Evolutionary conservation across 768 basidiomycete species (phyloP).

Genomic region (Suillus subluteus): DNA sequence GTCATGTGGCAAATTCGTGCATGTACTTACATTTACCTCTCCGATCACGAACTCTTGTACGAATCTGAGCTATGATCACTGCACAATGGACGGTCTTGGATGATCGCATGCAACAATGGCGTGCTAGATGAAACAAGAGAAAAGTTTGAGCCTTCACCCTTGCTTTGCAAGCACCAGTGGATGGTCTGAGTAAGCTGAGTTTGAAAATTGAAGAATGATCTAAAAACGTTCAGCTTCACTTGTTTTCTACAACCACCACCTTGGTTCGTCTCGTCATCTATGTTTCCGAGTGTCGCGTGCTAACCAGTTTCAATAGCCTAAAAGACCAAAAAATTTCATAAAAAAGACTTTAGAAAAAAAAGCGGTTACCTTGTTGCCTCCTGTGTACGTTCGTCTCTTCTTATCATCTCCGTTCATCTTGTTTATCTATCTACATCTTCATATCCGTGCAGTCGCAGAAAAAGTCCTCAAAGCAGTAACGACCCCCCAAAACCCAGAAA

Average conservation of each 20-base stretch:
- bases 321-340: constrained; percentile 61
- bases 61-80: constrained; percentile 2
- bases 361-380: constrained; percentile 79
- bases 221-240: constrained; percentile 24
- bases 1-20: constrained; percentile 6
- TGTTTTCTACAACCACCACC: constrained; percentile 68
- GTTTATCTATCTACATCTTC: constrained; percentile 20
- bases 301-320: constrained; percentile 45
- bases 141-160: background rate
- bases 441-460: constrained; percentile 55
- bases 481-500: constrained; percentile 67
- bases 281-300: constrained; percentile 17
- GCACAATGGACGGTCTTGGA: background rate
- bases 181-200: constrained; percentile 38
- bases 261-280: constrained; percentile 48
- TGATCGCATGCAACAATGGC: background rate
- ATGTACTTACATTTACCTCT: constrained; percentile 25
- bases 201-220: constrained; percentile 37
- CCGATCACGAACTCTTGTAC: constrained; percentile 3
- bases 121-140: background rate
- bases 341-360: constrained; percentile 73
- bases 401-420: constrained; percentile 20
- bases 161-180: background rate
- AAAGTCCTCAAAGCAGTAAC: constrained; percentile 94
- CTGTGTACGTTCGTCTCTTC: constrained; percentile 52